Evolutionary conservation across 1,139 yeast species (phyloP), one percentile per base, ranked within the genome.

Genomic region (Debaryomyces udenii): DNA sequence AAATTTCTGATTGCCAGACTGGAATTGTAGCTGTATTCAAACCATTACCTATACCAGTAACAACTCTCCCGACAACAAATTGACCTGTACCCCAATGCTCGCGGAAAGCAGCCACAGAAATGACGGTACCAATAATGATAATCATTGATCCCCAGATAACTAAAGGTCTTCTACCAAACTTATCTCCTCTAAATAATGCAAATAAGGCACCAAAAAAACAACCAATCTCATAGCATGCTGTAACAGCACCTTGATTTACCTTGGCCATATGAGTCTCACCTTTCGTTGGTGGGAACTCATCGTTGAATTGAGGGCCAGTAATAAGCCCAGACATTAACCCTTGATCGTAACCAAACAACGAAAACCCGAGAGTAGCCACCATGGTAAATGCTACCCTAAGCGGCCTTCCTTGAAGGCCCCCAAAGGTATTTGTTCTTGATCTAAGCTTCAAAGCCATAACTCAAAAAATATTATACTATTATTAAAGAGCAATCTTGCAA

Each of bases 311-410:
- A 0, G 62, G 64, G 43, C 85, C 85, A 24, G 86, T 79, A 50
- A 83, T 80, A 44, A 81, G 64, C 59, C 87, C 86, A 16, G 86
- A 78, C 86, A 83, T 81, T 43, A 85, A 74, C 57, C 93, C 91
- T 61, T 85, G 91, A 61, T 85, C 90, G 54, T 83, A 83, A 49
- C 93, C 93, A 59, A 85, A 85, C 20, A 65, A 51, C 27, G 85
- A 75, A 61, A 84, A 84, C 6, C 87, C 89, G 37, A 77, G 70
- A 38, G 81, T 81, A 36, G 88, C 81, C 23, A 78, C 66, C 14
- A 72, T 46, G 1, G 89, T 81, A 45, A 83, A 70, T 17, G 74
- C 68, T 16, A 51, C 55, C 52, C 72, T 58, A 40, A 68, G 62
- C 20, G 57, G 47, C 48, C 62, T 61, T 38, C 87, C 87, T 31